Evolutionary conservation across 306 rosid species (phyloP), one percentile per base, ranked within the genome.

Genomic region (Fagus crenata): DNA sequence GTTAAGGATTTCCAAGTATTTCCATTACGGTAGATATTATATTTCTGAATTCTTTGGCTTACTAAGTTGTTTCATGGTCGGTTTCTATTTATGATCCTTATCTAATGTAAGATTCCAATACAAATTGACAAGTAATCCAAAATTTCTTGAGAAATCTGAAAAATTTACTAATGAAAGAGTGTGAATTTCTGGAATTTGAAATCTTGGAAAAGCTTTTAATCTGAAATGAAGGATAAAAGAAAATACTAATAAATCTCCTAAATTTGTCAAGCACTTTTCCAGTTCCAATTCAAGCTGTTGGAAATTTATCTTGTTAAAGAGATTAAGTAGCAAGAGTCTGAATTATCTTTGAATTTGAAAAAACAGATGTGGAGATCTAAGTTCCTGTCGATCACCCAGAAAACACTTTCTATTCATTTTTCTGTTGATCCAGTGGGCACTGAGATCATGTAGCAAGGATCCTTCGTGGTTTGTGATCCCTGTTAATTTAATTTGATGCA

Each of bases 341-440:
- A 86, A 67, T 76, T 75, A 67, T 60, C 75, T 75, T 79, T 74
- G 64, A 46, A 71, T 84, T 76, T 69, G 53, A 33, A 72, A 39
- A 78, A 82, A 72, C 84, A 94, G 98, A 81, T 89, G 73, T 92
- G 98, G 98, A 75, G 49, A 40, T 88, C 86, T 18, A 82, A 92
- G 88, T 89, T 94, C 78, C 87, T 88, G 87, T 88, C 90, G 35
- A 85, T 94, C 81, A 74, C 84, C 82, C 82, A 77, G 86, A 89
- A 85, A 83, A 90, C 83, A 69, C 58, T 94, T 49, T 83, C 93
- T 63, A 85, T 94, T 76, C 89, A 88, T 84, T 89, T 88, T 85
- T 81, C 87, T 39, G 91, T 92, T 74, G 95, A 92, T 81, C 98
- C 97, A 12, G 89, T 92, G 67, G 96, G 98, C 74, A 94, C 92